Evolutionary conservation across 1,284 basidiomycete species (phyloP).

Genomic region (Cystobasidiaceae sp.): DNA sequence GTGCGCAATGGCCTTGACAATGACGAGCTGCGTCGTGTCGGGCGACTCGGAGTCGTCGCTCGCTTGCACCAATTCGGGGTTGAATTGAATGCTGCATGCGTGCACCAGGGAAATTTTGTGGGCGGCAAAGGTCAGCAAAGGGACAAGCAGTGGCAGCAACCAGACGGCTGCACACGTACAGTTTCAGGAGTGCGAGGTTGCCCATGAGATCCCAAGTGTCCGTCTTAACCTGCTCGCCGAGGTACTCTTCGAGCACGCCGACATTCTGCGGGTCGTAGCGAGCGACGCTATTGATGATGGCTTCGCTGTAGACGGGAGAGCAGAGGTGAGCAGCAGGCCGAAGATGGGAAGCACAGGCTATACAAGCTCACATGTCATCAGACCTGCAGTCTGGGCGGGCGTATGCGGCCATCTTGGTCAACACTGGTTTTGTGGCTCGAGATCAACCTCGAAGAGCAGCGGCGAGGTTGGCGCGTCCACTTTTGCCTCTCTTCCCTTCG

Average conservation of each 20-base stretch:
- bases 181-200: slow-evolving; percentile 79
- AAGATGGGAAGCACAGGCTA: too few species aligned
- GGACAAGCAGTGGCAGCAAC: not conserved
- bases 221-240: slow-evolving; percentile 81
- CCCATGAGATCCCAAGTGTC: slow-evolving; percentile 90
- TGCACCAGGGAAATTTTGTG: slow-evolving; percentile 16
- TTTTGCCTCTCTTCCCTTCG: too few species aligned
- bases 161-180: slow-evolving; percentile 56
- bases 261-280: slow-evolving; percentile 52
- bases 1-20: slow-evolving; percentile 80
- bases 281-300: slow-evolving; percentile 80
- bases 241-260: slow-evolving; percentile 78
- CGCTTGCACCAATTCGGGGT: slow-evolving; percentile 84
- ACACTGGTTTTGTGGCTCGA: not conserved
- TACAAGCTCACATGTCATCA: slow-evolving; percentile 18
- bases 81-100: slow-evolving; percentile 80
- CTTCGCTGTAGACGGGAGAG: slow-evolving; percentile 51
- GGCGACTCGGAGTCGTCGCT: slow-evolving; percentile 56
- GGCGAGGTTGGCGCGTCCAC: too few species aligned
- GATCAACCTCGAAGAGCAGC: not conserved
- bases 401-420: slow-evolving; percentile 4
- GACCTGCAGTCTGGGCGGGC: slow-evolving; percentile 15
- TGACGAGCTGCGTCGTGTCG: slow-evolving; percentile 50
- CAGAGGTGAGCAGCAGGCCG: not conserved
- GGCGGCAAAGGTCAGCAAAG: not conserved